Base-by-base conservation (phyloP, 2,329 filamentous ascomycete genomes). In the Penicillium sclerotiorum region DNA sequence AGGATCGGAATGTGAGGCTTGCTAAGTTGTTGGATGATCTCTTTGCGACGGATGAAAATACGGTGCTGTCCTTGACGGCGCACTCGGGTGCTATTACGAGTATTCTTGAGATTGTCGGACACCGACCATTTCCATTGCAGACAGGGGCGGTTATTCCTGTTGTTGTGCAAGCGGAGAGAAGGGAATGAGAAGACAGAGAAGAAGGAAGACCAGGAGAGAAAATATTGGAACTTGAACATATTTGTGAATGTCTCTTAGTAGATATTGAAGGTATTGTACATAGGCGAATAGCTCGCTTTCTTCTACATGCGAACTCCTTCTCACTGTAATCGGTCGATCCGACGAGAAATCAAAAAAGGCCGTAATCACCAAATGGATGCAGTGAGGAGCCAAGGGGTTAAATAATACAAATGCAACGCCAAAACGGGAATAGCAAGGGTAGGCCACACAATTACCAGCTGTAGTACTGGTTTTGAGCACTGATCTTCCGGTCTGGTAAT, bases 401-500 rank as follows among this genome's bases (percentile, higher is more conserved):
- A 59, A 64, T 61, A 62, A 64, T 62, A 65, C 57, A 66, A 46
- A 44, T 45, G 52, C 45, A 59, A 66, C 62, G 64, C 64, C 64
- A 57, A 59, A 58, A 47, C 21, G 39, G 15, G 35, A 46, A 38
- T 21, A 37, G 15, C 22, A 41, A 45, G 46, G 30, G 23, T 33
- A 50, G 18, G 23, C 25, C 47, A 52, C 38, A 51, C 41, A 40
- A 58, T 67, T 86, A 97, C 93, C 93, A 99, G 53, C 88, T 84
- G 73, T 95, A 95, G 71, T 94, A 95, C 67, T 90, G 93, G 61
- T 89, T 83, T 77, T 96, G 92, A 28, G 86, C 86, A 54, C 87
- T 86, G 47, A 99, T 80, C 6, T 88, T 89, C 54, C 92, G 84
- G 71, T 96, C 90, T 7, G 93, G 93, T 45, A 97, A 76, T 62